A percentile compares a stretch with the other conserved stretches of the same genome.
phyloP scores from a whole-genome alignment of 768 basidiomycete species.

The Candolleomyces efflorescens region DNA sequence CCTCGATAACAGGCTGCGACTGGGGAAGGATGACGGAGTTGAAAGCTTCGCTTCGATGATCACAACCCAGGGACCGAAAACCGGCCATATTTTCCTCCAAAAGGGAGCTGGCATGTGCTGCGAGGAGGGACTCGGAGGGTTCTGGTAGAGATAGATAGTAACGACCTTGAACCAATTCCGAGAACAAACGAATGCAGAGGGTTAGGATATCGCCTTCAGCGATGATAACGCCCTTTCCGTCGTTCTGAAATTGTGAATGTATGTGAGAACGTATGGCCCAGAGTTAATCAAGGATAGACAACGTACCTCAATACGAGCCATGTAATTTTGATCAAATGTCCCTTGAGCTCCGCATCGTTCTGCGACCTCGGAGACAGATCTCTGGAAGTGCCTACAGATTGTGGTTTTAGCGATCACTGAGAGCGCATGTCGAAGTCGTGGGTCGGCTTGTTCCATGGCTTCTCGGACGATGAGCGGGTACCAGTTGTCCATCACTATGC shows the following conservation, averaged over 20 bases:
- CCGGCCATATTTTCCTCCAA: conserved; percentile 43
- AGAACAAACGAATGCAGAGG: conserved; percentile 51
- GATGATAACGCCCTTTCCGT: conserved; percentile 55
- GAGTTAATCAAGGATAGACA: not conserved
- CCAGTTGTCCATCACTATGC: conserved; percentile 48
- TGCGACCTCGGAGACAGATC: conserved; percentile 46
- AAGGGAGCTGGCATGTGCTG: conserved; percentile 42
- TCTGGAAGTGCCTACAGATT: conserved; percentile 49
- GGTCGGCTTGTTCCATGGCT: conserved; percentile 37
- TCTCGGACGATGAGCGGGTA: conserved; percentile 33
- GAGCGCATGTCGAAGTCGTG: conserved; percentile 49
- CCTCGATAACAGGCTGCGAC: conserved; percentile 47
- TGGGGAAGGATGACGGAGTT: conserved; percentile 54
- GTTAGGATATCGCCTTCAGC: conserved; percentile 53
- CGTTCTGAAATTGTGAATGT: conserved; percentile 26
- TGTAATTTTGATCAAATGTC: conserved; percentile 59
- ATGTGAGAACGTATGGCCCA: conserved; percentile 8
- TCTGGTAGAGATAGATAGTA: conserved; percentile 49
- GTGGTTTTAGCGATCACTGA: conserved; percentile 55
- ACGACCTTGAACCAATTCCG: conserved; percentile 54
- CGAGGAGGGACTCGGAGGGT: conserved; percentile 46
- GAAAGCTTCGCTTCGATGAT: conserved; percentile 49
- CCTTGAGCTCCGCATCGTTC: conserved; percentile 68
- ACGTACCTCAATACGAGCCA: conserved; percentile 49
- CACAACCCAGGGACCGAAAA: conserved; percentile 30